Evolutionary conservation across 2,329 filamentous ascomycete species (phyloP).

Genomic region (Aspergillus persii): DNA sequence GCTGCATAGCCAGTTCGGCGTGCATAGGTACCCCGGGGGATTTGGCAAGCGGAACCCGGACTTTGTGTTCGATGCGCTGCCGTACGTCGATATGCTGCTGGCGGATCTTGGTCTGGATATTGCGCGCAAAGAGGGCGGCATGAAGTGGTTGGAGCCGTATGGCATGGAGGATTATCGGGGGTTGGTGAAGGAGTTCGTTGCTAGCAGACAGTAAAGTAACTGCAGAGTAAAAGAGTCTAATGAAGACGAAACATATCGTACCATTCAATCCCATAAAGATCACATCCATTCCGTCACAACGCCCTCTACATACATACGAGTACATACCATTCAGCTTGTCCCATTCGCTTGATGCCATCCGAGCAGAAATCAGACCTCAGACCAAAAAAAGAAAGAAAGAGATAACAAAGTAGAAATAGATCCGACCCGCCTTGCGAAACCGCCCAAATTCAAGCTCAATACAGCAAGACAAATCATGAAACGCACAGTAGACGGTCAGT

Average conservation of each 20-base stretch:
- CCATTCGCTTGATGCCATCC: neutral
- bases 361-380: neutral
- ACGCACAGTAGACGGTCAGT: neutral
- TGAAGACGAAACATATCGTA: no score
- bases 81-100: slow-evolving; percentile 69
- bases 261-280: no score
- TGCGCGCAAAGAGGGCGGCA: slow-evolving; percentile 31
- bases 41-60: slow-evolving; percentile 58
- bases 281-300: slow-evolving; percentile 1
- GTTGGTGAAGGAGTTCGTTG: slow-evolving; percentile 42
- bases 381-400: neutral
- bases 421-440: neutral
- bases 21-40: slow-evolving; percentile 62
- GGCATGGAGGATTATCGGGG: slow-evolving; percentile 41
- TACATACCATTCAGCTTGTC: slow-evolving; percentile 7
- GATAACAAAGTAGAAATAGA: neutral
- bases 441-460: neutral
- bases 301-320: slow-evolving; percentile 15
- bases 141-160: slow-evolving; percentile 40
- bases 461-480: neutral
- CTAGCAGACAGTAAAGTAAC: neutral
- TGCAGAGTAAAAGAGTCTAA: no score
- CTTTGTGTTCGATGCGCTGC: slow-evolving; percentile 73
- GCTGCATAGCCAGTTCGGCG: slow-evolving; percentile 66
- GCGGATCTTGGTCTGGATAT: slow-evolving; percentile 62